Conservation (phyloP, 495 filamentous ascomycete species). For the Aspergillus avenaceus region DNA sequence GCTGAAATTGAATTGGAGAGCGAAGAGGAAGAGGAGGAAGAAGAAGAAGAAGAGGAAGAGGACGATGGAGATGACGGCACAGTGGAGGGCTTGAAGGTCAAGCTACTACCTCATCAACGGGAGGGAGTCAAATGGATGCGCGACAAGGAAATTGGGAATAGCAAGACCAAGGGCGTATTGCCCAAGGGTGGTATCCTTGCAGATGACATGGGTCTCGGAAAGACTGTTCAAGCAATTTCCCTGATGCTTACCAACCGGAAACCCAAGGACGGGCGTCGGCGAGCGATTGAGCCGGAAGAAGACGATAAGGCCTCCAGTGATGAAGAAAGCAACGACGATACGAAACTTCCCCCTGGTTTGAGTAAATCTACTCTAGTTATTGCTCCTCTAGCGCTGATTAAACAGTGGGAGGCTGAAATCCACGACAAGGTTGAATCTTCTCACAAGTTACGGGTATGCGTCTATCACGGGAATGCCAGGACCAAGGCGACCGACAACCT, state of each 20-base stretch:
- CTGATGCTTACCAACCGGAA: conserved; percentile 80
- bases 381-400: conserved; percentile 91
- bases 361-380: conserved; percentile 84
- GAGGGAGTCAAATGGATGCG: conserved; percentile 92
- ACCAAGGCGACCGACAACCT: conserved; percentile 72
- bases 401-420: conserved; percentile 95
- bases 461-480: conserved; percentile 85
- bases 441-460: conserved; percentile 69
- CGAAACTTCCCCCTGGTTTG: conserved; percentile 56
- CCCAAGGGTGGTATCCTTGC: conserved; percentile 87
- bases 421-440: conserved; percentile 64
- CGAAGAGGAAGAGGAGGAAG: conserved; percentile 49
- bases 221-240: conserved; percentile 85
- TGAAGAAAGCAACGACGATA: conserved; percentile 39
- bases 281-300: conserved; percentile 13
- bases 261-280: conserved; percentile 46
- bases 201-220: conserved; percentile 93
- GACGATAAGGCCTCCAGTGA: conserved; percentile 20
- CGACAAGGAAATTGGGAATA: conserved; percentile 75
- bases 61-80: conserved; percentile 68
- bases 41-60: conserved; percentile 52
- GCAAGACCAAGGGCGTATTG: conserved; percentile 68
- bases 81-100: conserved; percentile 82
- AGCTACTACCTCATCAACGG: conserved; percentile 86
- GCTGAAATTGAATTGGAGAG: conserved; percentile 21